Base-by-base conservation (phyloP, 1,139 yeast species). In the Pichia sp. region DNA sequence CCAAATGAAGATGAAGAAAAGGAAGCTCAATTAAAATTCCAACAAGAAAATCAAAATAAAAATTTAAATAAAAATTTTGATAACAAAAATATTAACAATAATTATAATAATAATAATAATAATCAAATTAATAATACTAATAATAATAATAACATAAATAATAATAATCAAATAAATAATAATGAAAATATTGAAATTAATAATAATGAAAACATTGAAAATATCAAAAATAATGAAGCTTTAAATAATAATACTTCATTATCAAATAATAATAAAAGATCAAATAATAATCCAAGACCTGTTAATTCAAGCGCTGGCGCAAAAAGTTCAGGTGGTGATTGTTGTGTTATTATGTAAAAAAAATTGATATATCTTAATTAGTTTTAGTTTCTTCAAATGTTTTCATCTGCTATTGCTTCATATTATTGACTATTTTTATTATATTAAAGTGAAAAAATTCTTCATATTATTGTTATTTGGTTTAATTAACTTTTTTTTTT, bases 281-380 rank as follows among this genome's bases (percentile, higher is more conserved):
- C 25, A 31, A 31, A 16, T 20, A 39, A 24, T 25, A 22, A 11
- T 6, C 26, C 35, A 11, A 10, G 23, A 31, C 41, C 39, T 25
- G 31, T 35, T 16, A 35, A 39, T n/a, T 36, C 47, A 22, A 32
- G 47, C 37, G 39, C 28, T 33, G 51, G 47, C 43, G 43, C 50
- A 46, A 43, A 40, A 36, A 45, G 45, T 36, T 45, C 51, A 42
- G 58, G 61, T 39, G 60, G 63, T 38, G 63, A 64, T 25, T 60
- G 65, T 45, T 61, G 65, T 53, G 47, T 49, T 37, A 55, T 61
- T 30, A 52, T 60, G 56, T 60, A 47, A 49, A 4, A 10, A 24
- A 34, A 11, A 24, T 16, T 28, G 23, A 7, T 11, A 12, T 32
- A 16, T 26, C 28, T 26, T 6, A 26, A 6, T 26, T 26, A 26